Conservation (phyloP, 2,329 filamentous ascomycete species). For the Apiospora rasikravindrae region DNA sequence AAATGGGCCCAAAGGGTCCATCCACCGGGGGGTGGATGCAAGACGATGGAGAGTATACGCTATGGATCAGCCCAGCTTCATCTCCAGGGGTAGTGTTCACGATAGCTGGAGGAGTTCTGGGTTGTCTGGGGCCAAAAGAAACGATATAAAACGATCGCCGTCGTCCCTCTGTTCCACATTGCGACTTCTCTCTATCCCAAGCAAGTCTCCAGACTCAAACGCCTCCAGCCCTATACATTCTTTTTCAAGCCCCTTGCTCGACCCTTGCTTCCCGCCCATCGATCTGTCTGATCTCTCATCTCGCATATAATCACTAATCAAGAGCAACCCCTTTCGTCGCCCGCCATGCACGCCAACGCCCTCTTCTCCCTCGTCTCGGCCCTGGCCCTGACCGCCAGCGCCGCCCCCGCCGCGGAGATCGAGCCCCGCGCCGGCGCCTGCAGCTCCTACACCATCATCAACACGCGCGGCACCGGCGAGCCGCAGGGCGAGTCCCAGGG, state of each 20-base stretch:
- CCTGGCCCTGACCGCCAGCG: conserved; percentile 11
- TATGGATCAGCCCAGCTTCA: neutral
- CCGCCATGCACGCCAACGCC: conserved; percentile 8
- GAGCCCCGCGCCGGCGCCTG: conserved; percentile 15
- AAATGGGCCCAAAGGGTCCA: neutral
- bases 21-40: neutral
- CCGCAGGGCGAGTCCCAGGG: conserved; percentile 20
- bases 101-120: neutral
- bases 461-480: conserved; percentile 23
- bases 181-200: neutral
- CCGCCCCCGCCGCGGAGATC: neutral
- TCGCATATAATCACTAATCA: too few species aligned
- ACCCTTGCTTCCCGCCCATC: neutral
- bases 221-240: neutral
- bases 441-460: conserved; percentile 24
- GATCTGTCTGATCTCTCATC: neutral
- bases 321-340: neutral
- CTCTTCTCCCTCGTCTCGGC: conserved; percentile 2
- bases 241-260: neutral
- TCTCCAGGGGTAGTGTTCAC: neutral
- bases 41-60: neutral
- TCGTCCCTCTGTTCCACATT: neutral
- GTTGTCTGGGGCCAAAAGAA: neutral
- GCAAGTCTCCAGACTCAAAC: neutral
- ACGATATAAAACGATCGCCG: neutral